Base-by-base conservation (phyloP, 192 early-diverging fungal species). In the Ambispora gerdemannii region DNA sequence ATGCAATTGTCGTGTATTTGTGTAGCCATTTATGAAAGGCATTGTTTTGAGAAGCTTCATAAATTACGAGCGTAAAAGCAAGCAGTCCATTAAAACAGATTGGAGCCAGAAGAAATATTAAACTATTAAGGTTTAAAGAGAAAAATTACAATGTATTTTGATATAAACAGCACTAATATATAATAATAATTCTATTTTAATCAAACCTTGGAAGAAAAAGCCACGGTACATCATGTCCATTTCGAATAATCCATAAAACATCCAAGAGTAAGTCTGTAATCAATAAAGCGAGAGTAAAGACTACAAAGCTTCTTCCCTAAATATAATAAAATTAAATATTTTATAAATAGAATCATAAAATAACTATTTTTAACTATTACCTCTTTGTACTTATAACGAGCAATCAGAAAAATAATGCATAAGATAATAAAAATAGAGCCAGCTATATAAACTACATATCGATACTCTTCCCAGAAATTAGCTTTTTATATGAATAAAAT, bases 391-490 rank as follows among this genome's bases (percentile, higher is more conserved):
- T 28, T 67, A 34, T 8, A 19, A 52, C 28, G 25, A 22, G 65
- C 65, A 7, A 50, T 27, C 25, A 67, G 52, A 50, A 33, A 67
- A 52, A 67, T 43, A 24, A 67, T 3, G 25, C 25, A 33, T 24
- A 67, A 52, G 22, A 67, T 25, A 17, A 34, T 17, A 13, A 67
- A 6, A 67, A 10, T 25, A 43, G 25, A 27, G 0, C 38, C 20
- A 11, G 32, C 11, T 13, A 28, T 50, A 15, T 34, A n/a, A 52
- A 67, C 28, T 33, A 19, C 32, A 15, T 13, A 19, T 19, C 34
- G 50, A 6, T 67, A 67, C 34, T 4, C 30, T 67, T 67, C 50
- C 50, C 30, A 67, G n/a, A 67, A 53, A 52, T 67, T 22, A 11
- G 65, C 65, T 67, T 31, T 24, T 20, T 3, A 22, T 36, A 17